phyloP scores from a whole-genome alignment of 306 rosid species.

The Cucumis melo region DNA sequence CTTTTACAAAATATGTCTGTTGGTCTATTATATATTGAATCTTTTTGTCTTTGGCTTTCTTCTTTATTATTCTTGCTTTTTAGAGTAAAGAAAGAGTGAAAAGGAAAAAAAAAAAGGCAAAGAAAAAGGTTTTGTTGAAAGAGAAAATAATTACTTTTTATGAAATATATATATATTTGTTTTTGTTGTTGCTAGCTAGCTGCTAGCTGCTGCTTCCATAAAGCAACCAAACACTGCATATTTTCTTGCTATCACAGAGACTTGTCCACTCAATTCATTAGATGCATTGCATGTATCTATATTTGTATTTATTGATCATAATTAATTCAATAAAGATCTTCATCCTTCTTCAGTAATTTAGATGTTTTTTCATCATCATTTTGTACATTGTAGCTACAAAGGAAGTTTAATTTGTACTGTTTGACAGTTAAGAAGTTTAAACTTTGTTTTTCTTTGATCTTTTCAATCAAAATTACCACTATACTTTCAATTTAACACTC shows the following conservation, averaged over 20 bases:
- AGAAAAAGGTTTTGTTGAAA: neutral
- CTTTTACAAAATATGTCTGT: conserved; percentile 3
- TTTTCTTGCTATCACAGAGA: neutral
- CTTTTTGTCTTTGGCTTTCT: conserved; percentile 13
- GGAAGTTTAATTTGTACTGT: no score
- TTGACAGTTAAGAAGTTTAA: neutral
- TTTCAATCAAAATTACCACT: neutral
- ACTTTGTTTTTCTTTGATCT: no score
- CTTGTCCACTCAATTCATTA: neutral
- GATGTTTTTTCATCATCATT: neutral
- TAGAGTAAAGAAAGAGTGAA: neutral
- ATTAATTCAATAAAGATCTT: neutral
- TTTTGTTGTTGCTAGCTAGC: neutral
- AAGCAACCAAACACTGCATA: neutral
- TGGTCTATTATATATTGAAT: conserved; percentile 12
- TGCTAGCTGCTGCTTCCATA: neutral
- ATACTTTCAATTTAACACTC: neutral
- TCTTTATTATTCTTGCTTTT: neutral
- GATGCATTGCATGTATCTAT: neutral
- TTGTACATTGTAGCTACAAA: no score
- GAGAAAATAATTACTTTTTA: neutral
- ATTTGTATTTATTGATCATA: neutral
- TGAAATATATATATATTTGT: neutral
- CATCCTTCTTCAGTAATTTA: neutral
- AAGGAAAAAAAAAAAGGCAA: neutral